phyloP scores from a whole-genome alignment of 2,329 filamentous ascomycete species.

The Geosmithia morbida region DNA sequence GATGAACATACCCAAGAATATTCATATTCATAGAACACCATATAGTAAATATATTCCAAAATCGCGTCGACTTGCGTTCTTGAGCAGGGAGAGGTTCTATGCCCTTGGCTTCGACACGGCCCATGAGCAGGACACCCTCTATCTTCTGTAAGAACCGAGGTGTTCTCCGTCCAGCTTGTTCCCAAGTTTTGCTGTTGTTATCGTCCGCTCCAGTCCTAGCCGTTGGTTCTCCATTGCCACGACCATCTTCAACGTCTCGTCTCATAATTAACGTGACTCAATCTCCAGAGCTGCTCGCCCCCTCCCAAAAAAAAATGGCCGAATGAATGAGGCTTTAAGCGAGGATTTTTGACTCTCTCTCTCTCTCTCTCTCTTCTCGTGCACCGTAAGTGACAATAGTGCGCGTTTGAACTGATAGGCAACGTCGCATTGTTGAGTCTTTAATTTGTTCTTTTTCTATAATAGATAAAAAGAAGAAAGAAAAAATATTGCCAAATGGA shows the following conservation, averaged over 20 bases:
- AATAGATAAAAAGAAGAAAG: not conserved
- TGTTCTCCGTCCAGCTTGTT: too few relatives aligned
- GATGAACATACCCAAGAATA: conserved; percentile 23
- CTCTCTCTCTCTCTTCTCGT: too few relatives aligned
- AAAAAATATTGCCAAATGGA: not conserved
- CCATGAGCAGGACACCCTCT: conserved; percentile 15
- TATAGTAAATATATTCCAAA: conserved; percentile 29
- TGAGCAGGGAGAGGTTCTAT: conserved; percentile 26
- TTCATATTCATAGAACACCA: conserved; percentile 35
- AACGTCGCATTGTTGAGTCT: too few relatives aligned
- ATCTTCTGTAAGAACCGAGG: not conserved
- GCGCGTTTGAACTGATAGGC: too few relatives aligned
- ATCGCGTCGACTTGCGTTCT: conserved; percentile 22
- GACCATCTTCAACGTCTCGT: not conserved
- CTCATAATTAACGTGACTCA: too few relatives aligned
- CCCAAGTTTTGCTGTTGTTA: not conserved
- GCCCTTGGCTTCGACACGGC: conserved; percentile 27
- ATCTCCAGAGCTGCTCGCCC: too few relatives aligned
- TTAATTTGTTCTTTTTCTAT: too few relatives aligned
- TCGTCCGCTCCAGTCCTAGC: not conserved
- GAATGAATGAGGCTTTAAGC: too few relatives aligned
- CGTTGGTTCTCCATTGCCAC: not conserved
- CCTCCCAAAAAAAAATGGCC: not conserved
- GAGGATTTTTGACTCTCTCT: too few relatives aligned
- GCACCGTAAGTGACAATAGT: too few relatives aligned